Base-by-base conservation (phyloP, 2,329 filamentous ascomycete genomes). In the Sphaceloma murrayae region DNA sequence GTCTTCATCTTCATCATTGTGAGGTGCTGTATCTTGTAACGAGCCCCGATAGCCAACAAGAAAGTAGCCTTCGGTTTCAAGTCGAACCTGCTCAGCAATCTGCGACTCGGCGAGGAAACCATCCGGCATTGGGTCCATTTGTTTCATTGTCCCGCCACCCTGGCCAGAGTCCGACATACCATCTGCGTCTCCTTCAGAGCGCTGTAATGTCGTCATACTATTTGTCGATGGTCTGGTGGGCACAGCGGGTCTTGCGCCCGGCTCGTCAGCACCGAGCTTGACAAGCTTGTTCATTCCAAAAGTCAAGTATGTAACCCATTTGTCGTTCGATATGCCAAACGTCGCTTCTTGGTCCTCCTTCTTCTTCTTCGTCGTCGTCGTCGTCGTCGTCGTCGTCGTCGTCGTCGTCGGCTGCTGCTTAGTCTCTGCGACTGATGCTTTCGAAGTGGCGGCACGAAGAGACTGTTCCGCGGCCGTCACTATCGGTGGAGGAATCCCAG, bases 41-140 rank as follows among this genome's bases (percentile, higher is more conserved):
- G 80, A 70, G 5, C 80, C 81, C 51, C 74, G 72, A 4, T 86
- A 68, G 0, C 82, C 82, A 46, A 88, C 74, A 16, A 87, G 64
- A 54, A 78, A 88, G 51, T 72, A 69, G 1, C 71, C 73, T n/a
- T 57, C 52, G 46, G 67, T 67, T 48, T 72, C 68, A 11, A 55
- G 56, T 9, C 48, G 57, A 21, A 65, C 62, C 43, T 69, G 67
- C 1, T 50, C 50, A 54, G 78, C 84, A 42, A 85, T 67, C 54
- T 78, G 82, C 51, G 71, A 74, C 55, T 80, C 71, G 53, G 80
- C 68, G 16, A 55, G 48, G 38, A 67, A 62, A 7, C 67, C 58
- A 32, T 69, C 65, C 4, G 60, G 58, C 13, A 53, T 55, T 1
- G 59, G 59, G 5, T 63, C 59, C 7, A 60, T n/a, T 10, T 55